These are phyloP conservation scores for Oryza nivara DNA, from an alignment of 176 grass and related monocot species.

Conservation along the genomic window DNA sequence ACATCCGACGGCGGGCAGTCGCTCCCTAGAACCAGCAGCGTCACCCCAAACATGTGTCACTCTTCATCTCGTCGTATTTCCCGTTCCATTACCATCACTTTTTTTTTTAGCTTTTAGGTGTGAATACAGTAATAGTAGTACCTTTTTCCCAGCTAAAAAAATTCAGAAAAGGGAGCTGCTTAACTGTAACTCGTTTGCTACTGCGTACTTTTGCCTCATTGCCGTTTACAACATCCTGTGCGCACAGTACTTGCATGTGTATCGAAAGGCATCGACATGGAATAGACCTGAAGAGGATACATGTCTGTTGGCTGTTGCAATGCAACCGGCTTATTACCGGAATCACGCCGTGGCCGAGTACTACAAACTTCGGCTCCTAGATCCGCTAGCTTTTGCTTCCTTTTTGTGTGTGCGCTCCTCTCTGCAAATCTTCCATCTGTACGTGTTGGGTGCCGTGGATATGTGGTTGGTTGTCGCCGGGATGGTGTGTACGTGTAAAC, in stretches of 20 bases:
- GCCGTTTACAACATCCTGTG: not conserved
- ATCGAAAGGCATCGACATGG: too few relatives aligned
- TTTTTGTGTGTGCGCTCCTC: not conserved
- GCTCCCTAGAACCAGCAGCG: not conserved
- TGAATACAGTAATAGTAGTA: conserved; percentile 16
- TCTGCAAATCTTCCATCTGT: not conserved
- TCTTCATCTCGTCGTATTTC: conserved; percentile 1
- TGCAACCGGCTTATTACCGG: not conserved
- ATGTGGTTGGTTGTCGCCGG: not conserved
- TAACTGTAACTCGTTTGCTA: conserved; percentile 13
- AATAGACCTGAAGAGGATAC: too few relatives aligned
- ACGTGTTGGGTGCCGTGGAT: not conserved
- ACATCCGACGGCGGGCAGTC: not conserved
- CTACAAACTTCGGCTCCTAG: not conserved
- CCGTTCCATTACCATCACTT: not conserved
- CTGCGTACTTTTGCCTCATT: not conserved
- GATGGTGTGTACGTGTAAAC: not conserved
- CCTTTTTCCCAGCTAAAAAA: not conserved
- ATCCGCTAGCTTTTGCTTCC: not conserved
- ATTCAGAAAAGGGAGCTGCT: conserved; percentile 15
- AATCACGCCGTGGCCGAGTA: not conserved
- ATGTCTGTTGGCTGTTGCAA: not conserved
- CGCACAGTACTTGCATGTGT: too few relatives aligned
- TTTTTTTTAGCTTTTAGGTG: not conserved
- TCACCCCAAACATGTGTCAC: not conserved